Base-by-base conservation (phyloP, 208 protist species). In the Lotmaria passim region DNA sequence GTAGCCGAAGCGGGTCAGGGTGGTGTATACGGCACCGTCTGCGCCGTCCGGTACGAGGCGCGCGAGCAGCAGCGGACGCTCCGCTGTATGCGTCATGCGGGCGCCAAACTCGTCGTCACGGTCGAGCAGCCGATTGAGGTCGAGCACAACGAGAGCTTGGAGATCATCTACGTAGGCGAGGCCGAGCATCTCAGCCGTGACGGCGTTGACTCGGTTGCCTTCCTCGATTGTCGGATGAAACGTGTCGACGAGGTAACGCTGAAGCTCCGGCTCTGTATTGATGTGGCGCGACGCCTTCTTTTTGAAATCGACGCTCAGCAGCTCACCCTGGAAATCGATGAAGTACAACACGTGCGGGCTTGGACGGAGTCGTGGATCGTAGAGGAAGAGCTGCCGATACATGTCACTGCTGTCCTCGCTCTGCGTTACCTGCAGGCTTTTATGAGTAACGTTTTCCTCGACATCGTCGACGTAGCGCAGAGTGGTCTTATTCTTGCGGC, bases 81-180 rank as follows among this genome's bases (percentile, higher is more conserved):
- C 71, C n/a, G 65, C 81, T 0, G 83, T 91, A 50, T 90, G 79
- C 24, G 26, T 41, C 81, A 91, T 78, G 3, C 86, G 83, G 10
- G 61, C 26, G 0, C 43, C 53, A n/a, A 90, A 77, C 12, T 82
- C 68, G 5, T 51, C 59, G 57, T 94, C 89, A 2, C 66, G 74
- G 26, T 61, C 46, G 14, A 91, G 55, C 23, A 94, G 84, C 15
- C 52, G 75, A 38, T 89, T 80, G 23, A 86, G 34, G 57, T 94
- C 86, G 55, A 90, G 58, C 34, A 85, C 81, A 2, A 90, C 76
- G 17, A 69, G 48, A 14, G 15, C 14, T 26, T 65, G 52, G 2
- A 39, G 24, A 0, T 73, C 56, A 52, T 68, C 71, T 7, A 81
- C 61, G 46, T 76, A 76, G 34, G 55, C 71, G 43, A 81, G 65